A percentile compares a stretch with the other conserved stretches of the same genome.
Conservation (phyloP, 2,329 filamentous ascomycete species). For the Trichoderma lentiforme region DNA sequence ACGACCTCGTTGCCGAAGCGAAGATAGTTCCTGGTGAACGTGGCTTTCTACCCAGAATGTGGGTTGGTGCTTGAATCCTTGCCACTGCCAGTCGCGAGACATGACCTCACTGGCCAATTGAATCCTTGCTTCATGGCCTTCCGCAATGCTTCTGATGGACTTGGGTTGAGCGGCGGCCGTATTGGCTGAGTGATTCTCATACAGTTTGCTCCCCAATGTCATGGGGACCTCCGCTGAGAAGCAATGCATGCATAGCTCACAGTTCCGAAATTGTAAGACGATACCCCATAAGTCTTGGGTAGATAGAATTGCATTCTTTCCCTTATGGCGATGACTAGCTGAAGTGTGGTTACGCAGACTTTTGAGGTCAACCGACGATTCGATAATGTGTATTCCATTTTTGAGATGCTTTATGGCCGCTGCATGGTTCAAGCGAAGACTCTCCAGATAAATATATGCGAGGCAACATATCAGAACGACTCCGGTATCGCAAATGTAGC, state of each 20-base stretch:
- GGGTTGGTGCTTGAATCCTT: background rate
- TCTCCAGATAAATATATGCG: background rate
- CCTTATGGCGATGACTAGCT: background rate
- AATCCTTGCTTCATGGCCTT: background rate
- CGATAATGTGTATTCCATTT: background rate
- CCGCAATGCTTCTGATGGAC: background rate
- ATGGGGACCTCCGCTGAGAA: background rate
- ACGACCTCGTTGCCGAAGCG: background rate
- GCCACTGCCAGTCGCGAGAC: background rate
- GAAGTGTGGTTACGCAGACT: background rate
- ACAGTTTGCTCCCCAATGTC: background rate
- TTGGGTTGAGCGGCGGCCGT: background rate
- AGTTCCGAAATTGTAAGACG: background rate
- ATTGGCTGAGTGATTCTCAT: background rate
- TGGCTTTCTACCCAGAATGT: background rate
- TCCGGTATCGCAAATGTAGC: background rate
- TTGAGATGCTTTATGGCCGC: background rate
- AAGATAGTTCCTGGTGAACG: background rate
- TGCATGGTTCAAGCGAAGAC: background rate
- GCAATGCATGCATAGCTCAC: background rate
- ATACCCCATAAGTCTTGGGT: background rate
- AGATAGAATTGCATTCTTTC: background rate
- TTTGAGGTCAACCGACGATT: background rate
- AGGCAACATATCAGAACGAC: background rate
- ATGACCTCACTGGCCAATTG: background rate